Conservation (phyloP, 2,329 filamentous ascomycete genomes). For the Ascochyta rabiei region DNA sequence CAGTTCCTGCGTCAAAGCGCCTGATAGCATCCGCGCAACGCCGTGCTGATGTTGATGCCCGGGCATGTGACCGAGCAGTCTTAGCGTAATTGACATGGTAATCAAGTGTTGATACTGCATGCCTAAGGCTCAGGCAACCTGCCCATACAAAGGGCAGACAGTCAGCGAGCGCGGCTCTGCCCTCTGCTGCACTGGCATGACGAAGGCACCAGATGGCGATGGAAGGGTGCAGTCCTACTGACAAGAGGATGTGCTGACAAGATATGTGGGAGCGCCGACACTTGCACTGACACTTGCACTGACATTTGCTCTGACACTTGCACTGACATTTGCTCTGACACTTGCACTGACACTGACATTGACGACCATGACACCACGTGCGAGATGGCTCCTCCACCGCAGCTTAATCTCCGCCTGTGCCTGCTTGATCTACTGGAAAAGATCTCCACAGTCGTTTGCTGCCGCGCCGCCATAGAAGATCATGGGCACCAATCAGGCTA, state of each 20-base stretch:
- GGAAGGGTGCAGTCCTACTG: too few species aligned
- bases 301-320: too few species aligned
- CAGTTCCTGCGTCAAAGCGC: neutral
- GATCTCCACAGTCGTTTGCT: constrained; percentile 25
- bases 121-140: neutral
- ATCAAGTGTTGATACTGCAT: neutral
- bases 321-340: too few species aligned
- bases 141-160: constrained; percentile 4
- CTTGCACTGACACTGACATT: too few species aligned
- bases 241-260: too few species aligned
- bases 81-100: neutral
- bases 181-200: constrained; percentile 2
- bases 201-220: too few species aligned
- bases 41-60: neutral
- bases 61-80: neutral
- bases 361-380: too few species aligned
- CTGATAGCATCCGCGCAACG: neutral
- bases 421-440: constrained; percentile 26
- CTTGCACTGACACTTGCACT: too few species aligned
- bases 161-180: constrained; percentile 7
- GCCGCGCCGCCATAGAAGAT: constrained; percentile 27
- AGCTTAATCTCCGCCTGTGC: constrained; percentile 16
- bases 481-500: constrained; percentile 33
- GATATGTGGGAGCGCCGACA: too few species aligned
- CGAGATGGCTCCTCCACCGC: neutral